These are phyloP conservation scores for Fusarium sp. DNA, from an alignment of 2,329 filamentous ascomycete species.

Conservation along the genomic window DNA sequence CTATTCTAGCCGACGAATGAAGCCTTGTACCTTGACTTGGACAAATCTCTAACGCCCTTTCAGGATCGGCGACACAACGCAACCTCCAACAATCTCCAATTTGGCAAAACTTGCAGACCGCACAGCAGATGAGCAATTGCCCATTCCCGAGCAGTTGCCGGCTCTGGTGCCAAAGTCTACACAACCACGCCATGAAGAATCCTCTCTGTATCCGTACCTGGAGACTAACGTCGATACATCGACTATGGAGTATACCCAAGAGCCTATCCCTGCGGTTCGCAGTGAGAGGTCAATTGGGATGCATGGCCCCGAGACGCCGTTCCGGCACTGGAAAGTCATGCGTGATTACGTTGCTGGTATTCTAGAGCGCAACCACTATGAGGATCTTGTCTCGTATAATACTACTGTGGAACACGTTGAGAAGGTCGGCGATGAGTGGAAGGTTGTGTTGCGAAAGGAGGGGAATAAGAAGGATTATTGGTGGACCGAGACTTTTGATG, in stretches of 20 bases:
- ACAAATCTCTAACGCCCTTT: not conserved
- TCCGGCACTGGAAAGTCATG: slow-evolving; percentile 73
- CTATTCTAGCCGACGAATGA: accelerated
- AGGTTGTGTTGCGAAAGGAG: slow-evolving; percentile 62
- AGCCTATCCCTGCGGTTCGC: slow-evolving; percentile 63
- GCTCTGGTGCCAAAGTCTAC: slow-evolving; percentile 58
- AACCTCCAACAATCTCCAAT: slow-evolving; percentile 60
- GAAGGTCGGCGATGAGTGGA: slow-evolving; percentile 67
- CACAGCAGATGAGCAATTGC: slow-evolving; percentile 64
- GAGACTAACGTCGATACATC: slow-evolving; percentile 74
- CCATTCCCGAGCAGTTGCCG: slow-evolving; percentile 65
- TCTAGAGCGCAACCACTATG: slow-evolving; percentile 67
- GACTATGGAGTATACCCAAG: slow-evolving; percentile 73
- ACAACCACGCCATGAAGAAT: slow-evolving; percentile 68
- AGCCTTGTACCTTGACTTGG: not conserved
- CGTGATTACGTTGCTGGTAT: slow-evolving; percentile 68
- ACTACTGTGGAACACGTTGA: slow-evolving; percentile 74
- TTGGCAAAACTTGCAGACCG: slow-evolving; percentile 64
- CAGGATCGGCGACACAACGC: slow-evolving; percentile 61
- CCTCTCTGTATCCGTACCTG: slow-evolving; percentile 73
- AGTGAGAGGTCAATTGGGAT: slow-evolving; percentile 52
- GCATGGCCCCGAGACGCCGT: slow-evolving; percentile 72
- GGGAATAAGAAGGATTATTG: slow-evolving; percentile 66
- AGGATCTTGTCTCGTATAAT: slow-evolving; percentile 66
- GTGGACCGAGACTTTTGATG: slow-evolving; percentile 76